These are phyloP conservation scores for Lomentospora prolificans DNA, from an alignment of 2,329 filamentous ascomycete genomes.

Conservation along the genomic window DNA sequence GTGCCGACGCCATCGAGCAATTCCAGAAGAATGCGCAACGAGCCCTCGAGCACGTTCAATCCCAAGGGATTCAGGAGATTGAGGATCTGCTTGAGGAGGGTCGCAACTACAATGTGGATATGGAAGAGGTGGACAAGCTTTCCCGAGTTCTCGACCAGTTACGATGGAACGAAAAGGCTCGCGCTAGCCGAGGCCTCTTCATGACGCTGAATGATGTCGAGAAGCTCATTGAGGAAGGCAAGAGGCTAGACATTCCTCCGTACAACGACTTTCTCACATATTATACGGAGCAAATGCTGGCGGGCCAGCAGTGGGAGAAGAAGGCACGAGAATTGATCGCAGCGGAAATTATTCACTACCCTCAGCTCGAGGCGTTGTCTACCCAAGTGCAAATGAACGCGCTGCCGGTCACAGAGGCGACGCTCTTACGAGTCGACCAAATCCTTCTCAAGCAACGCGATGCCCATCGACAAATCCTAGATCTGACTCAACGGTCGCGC, in stretches of 20 bases:
- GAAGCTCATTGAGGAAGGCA: constrained; percentile 67
- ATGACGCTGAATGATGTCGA: constrained; percentile 70
- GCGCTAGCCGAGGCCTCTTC: constrained; percentile 50
- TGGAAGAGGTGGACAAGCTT: constrained; percentile 76
- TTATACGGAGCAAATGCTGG: constrained; percentile 64
- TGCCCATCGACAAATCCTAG: constrained; percentile 78
- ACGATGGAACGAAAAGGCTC: constrained; percentile 78
- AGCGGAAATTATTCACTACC: constrained; percentile 87
- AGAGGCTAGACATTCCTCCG: constrained; percentile 65
- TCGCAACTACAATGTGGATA: constrained; percentile 80
- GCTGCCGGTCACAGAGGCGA: constrained; percentile 74
- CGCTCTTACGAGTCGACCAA: constrained; percentile 72
- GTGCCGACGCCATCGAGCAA: constrained; percentile 70
- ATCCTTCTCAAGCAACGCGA: constrained; percentile 95
- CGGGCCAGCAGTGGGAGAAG: constrained; percentile 80
- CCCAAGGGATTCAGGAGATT: constrained; percentile 61
- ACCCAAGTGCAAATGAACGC: constrained; percentile 61
- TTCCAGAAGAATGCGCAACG: constrained; percentile 70
- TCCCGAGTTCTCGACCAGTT: constrained; percentile 74
- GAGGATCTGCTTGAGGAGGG: constrained; percentile 88
- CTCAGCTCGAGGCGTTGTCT: constrained; percentile 85
- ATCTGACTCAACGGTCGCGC: constrained; percentile 68
- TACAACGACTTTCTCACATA: constrained; percentile 71
- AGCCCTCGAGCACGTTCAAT: constrained; percentile 56
- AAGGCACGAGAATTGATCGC: constrained; percentile 88